Base-by-base conservation (phyloP, 371 early-diverging fungal genomes). In the Circinella umbellata region DNA sequence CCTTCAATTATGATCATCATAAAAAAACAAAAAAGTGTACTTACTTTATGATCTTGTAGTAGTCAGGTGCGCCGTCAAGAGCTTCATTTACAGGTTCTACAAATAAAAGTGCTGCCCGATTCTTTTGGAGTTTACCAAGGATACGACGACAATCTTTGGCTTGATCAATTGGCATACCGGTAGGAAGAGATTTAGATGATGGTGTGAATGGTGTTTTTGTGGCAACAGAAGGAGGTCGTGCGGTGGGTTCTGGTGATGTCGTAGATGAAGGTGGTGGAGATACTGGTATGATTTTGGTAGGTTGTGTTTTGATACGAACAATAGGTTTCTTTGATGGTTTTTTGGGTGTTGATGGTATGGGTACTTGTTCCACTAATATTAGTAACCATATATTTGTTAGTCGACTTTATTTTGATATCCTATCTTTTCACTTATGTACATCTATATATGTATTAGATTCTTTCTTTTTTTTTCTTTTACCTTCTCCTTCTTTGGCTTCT, bases 71-170 rank as follows among this genome's bases (percentile, higher is more conserved):
- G 4, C 86, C 86, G 57, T 89, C 89, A 48, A 79, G 73, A 0
- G 70, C 71, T 37, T 84, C 82, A 65, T 94, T 91, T 3, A 93
- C 93, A 5, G 92, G 90, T 10, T 80, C 84, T 48, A 84, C 68
- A 73, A 93, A 93, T 4, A 86, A 84, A 14, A 83, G 80, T 0
- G 91, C 86, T 20, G 85, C 76, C 5, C 79, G 81, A 54, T 90
- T 88, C 48, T 80, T 85, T 59, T 72, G 74, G 10, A 94, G 60
- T 62, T 88, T 88, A 53, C 79, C 84, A 69, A 91, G n/a, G 35
- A 57, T 57, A n/a, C 57, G 65, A 36, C 76, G 74, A 42, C 81
- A 70, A 13, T 73, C 71, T 66, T 88, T 89, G n/a, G 69, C 36
- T 38, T 82, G 69, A 53, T 78, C 82, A 3, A 66, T 62, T 5